Conservation (phyloP, 1,139 yeast genomes). For the Suhomyces yuchorum region DNA sequence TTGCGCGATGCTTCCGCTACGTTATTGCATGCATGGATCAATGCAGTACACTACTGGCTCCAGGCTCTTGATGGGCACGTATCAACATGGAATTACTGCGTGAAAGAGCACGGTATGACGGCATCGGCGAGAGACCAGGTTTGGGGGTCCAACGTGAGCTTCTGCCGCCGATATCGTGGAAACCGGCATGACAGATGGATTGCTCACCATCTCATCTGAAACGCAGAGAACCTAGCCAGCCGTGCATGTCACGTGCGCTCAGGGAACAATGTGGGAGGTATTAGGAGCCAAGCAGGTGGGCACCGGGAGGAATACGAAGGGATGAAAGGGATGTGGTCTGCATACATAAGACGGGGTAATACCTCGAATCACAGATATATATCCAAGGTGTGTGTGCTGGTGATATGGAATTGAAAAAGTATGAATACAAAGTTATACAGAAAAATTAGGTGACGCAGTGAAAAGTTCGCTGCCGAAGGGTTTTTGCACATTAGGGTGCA, state of each 20-base stretch:
- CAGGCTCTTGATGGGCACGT: slow-evolving; percentile 7
- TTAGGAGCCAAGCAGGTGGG: neutral
- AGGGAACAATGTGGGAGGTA: neutral
- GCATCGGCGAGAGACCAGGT: too few species aligned
- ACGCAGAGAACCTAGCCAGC: slow-evolving; percentile 1
- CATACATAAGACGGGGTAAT: too few species aligned
- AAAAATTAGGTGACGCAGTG: neutral
- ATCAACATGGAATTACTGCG: neutral
- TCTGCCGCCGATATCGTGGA: too few species aligned
- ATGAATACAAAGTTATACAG: neutral
- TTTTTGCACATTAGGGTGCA: neutral
- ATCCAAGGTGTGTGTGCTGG: neutral
- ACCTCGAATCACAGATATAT: too few species aligned
- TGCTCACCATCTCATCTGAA: neutral
- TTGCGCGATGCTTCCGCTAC: slow-evolving; percentile 6
- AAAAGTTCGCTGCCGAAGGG: neutral
- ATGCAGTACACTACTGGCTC: slow-evolving; percentile 8
- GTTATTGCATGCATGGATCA: slow-evolving; percentile 1
- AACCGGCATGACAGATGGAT: neutral
- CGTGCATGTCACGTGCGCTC: neutral
- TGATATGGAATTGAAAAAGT: neutral
- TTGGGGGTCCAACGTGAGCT: too few species aligned
- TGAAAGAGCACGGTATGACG: neutral
- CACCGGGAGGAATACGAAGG: neutral
- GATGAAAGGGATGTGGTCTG: neutral